These are phyloP conservation scores for Xylariaceae sp. DNA, from an alignment of 2,329 filamentous ascomycete species.

Conservation along the genomic window DNA sequence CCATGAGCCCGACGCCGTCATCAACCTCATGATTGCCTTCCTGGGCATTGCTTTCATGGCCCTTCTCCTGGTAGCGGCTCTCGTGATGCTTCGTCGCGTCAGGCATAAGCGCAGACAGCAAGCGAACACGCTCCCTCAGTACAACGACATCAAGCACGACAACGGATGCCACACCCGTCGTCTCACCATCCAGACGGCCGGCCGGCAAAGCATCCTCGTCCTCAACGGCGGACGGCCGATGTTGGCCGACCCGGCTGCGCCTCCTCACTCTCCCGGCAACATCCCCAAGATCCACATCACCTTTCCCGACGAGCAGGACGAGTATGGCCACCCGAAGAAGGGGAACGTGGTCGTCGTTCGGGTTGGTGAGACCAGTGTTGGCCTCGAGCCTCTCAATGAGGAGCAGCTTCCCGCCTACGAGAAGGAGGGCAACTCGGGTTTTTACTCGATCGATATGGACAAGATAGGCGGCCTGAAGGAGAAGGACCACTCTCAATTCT, in stretches of 20 bases:
- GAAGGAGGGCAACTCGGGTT: slow-evolving; percentile 68
- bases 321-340: slow-evolving; percentile 69
- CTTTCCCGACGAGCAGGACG: slow-evolving; percentile 92
- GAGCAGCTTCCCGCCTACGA: slow-evolving; percentile 82
- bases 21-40: slow-evolving; percentile 72
- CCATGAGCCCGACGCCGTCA: slow-evolving; percentile 48
- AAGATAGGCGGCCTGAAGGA: slow-evolving; percentile 91
- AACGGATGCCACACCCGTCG: slow-evolving; percentile 44
- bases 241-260: slow-evolving; percentile 65
- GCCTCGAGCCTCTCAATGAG: slow-evolving; percentile 79
- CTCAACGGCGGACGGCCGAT: slow-evolving; percentile 68
- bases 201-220: slow-evolving; percentile 64
- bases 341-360: slow-evolving; percentile 87
- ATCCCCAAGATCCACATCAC: slow-evolving; percentile 97
- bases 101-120: slow-evolving; percentile 38
- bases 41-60: slow-evolving; percentile 70
- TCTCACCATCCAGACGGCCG: slow-evolving; percentile 52
- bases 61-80: slow-evolving; percentile 57
- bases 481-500: slow-evolving; percentile 52
- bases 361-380: slow-evolving; percentile 80
- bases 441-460: slow-evolving; percentile 91
- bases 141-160: slow-evolving; percentile 53
- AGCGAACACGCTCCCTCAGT: slow-evolving; percentile 56
- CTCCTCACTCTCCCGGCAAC: slow-evolving; percentile 71
- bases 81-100: slow-evolving; percentile 67